Percentiles rank a stretch among this genome's conserved stretches.
These are phyloP conservation scores for Calonectria honghensis DNA, from an alignment of 2,329 filamentous ascomycete genomes.

Conservation along the genomic window DNA sequence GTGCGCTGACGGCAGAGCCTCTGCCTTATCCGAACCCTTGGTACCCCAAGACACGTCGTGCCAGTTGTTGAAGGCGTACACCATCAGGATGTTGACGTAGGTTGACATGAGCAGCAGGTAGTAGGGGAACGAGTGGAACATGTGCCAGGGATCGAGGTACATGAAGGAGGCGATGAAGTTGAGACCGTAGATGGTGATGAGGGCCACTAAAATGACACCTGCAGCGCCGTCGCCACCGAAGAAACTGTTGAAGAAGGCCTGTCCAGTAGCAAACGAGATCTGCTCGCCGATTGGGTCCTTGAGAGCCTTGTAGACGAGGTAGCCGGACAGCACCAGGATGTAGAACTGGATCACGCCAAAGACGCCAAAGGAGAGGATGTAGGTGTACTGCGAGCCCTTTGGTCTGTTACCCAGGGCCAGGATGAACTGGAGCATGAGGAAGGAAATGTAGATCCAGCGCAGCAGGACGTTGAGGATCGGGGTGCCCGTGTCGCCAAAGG, in stretches of 20 bases:
- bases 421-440: conserved; percentile 51
- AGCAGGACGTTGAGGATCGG: conserved; percentile 51
- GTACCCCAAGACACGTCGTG: conserved; percentile 53
- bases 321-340: conserved; percentile 49
- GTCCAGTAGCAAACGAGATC: conserved; percentile 47
- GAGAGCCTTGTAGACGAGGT: conserved; percentile 52
- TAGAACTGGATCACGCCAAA: conserved; percentile 51
- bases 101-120: conserved; percentile 53
- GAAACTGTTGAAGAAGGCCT: conserved; percentile 50
- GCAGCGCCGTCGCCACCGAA: conserved; percentile 50
- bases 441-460: conserved; percentile 51
- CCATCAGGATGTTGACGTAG: conserved; percentile 55
- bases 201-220: conserved; percentile 51
- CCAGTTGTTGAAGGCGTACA: conserved; percentile 54
- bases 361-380: conserved; percentile 51
- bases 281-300: conserved; percentile 49
- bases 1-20: conserved; percentile 49
- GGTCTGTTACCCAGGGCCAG: conserved; percentile 52
- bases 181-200: conserved; percentile 52
- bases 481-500: conserved; percentile 49
- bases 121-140: conserved; percentile 54
- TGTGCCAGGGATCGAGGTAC: conserved; percentile 54
- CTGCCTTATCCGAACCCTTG: conserved; percentile 50
- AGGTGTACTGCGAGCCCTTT: conserved; percentile 52
- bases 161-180: conserved; percentile 52